Base-by-base conservation (phyloP, 768 basidiomycete species). In the Pleurotus giganteus region DNA sequence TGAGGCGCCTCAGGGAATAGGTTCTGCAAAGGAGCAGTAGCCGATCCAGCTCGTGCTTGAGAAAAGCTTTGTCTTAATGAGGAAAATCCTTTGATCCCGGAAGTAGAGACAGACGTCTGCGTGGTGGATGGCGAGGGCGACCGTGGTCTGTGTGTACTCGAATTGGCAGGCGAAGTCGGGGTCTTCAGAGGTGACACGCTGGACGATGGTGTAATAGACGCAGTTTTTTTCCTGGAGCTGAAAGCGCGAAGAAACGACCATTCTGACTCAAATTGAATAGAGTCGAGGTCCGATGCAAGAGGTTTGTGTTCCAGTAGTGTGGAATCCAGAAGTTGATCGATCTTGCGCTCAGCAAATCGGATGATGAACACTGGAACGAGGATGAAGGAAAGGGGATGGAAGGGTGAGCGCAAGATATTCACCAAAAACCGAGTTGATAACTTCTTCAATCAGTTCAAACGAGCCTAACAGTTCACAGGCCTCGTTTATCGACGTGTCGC, bases 371-470 rank as follows among this genome's bases (percentile, higher is more conserved):
- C 97, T 97, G 61, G 3, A 54, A 36, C 27, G 39, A 43, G 32
- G 58, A 60, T 23, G 43, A 54, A n/a, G 53, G 21, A 44, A 52
- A 19, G 47, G 9, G 47, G 55, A 19, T 28, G 36, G 24, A 53
- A 21, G 12, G 13, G 27, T 8, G 5, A 49, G 8, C n/a, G n/a
- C n/a, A 39, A 45, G 53, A 17, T 3, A 59, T 74, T 59, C 65
- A 95, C 94, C 94, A 66, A 94, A 97, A 42, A 97, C 89, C 31
- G 95, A 94, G 68, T 96, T 94, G 54, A 97, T 81, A 21, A 96
- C 84, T 70, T 97, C 94, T 69, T 94, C 91, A 53, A 98, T 82
- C 62, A 96, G 81, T 47, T 85, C 83, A 55, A 95, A 88, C 3
- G 92, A 85, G 15, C 89, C 91, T 41, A 95, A 73, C 69, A 89